Conservation (phyloP, 176 grass and related monocot genomes). For the Thinopyrum elongatum region DNA sequence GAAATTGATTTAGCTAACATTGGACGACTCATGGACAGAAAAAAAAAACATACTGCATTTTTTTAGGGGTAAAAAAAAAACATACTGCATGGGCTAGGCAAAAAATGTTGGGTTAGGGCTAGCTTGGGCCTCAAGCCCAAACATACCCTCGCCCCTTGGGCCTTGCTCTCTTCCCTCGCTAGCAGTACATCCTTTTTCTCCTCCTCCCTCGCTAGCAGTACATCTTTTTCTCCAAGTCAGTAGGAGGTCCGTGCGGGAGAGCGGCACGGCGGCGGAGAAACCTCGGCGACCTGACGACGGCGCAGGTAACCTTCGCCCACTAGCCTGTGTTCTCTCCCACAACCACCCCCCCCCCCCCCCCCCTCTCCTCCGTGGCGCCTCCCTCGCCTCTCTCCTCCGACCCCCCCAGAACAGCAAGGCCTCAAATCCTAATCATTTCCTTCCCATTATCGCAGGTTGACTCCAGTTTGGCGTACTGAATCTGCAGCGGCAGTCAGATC, state of each 20-base stretch:
- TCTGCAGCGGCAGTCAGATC: neutral
- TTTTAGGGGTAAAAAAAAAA: too few relatives aligned
- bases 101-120: neutral
- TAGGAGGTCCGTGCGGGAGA: neutral
- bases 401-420: neutral
- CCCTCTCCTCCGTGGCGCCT: neutral
- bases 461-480: neutral
- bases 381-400: neutral
- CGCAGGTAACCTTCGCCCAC: neutral
- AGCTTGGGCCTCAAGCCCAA: neutral
- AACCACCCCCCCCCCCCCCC: neutral
- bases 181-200: neutral
- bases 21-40: neutral
- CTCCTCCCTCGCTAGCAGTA: neutral
- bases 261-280: neutral
- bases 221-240: neutral
- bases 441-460: neutral
- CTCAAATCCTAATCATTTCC: neutral
- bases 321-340: neutral
- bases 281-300: neutral
- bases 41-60: neutral
- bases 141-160: neutral
- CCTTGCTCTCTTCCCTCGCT: neutral
- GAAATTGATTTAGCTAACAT: too few relatives aligned
- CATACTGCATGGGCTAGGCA: neutral